Evolutionary conservation across 352 stramenopile species (phyloP), one percentile per base, ranked within the genome.

Genomic region (Globisporangium acanthophoron): DNA sequence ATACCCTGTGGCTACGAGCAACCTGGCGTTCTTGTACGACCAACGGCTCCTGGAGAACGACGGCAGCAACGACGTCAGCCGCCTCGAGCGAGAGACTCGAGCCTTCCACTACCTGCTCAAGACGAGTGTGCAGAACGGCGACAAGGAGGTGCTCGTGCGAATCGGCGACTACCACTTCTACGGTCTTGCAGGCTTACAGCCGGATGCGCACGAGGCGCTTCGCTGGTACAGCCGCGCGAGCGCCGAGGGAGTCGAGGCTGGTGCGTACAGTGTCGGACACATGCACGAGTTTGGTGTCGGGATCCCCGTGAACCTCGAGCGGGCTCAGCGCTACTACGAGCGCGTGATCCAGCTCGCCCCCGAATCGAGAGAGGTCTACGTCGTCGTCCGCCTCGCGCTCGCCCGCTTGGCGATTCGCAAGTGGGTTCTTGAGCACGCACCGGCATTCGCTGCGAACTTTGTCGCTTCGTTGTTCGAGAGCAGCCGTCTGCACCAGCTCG

Each of bases 141-240:
- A 94, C 57, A 74, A 65, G 52, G 76, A 94, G 56, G 70, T 72
- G 16, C 62, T 89, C 2, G 69, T 92, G 18, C 78, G 78, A 16
- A 81, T 94, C 7, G 85, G 85, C 48, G 85, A 94, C 56, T 89
- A 73, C 45, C 67, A 90, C 51, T 94, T 85, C 57, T 90, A 92
- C 55, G 82, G 82, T 7, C 58, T 79, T 45, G 78, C 67, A 5
- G 75, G 75, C 0, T 41, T 94, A 13, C 44, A 15, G 0, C 56
- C 50, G 21, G 61, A 84, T 50, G 37, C 64, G 7, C 57, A 58
- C 7, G 57, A 70, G 39, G 85, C 82, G 3, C 51, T 91, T 46
- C 58, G 65, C 41, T 91, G 78, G 80, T 91, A 93, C 62, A 90
- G 70, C 41, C 71, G 79, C 3, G 83, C 79, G 37, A 91, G 83